Base-by-base conservation (phyloP, 176 grass and related monocot species). In the Oryza rufipogon region DNA sequence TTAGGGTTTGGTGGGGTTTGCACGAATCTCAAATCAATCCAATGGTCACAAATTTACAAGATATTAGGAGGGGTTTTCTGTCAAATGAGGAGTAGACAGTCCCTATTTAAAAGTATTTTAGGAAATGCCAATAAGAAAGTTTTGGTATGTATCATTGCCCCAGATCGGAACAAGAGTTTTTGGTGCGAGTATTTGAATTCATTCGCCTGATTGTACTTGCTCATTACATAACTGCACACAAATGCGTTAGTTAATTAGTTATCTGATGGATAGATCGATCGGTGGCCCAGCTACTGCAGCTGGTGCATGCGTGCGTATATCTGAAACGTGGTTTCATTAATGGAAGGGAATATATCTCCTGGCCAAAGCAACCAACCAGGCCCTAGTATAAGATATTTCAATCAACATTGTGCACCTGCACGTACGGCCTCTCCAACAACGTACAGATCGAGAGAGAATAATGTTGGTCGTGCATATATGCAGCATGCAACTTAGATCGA, bases 401-500 rank as follows among this genome's bases (percentile, higher is more conserved):
- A 48, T 32, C 23, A 0, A 30, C n/a, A 48, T 8, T 63, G 20
- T 63, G 19, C 23, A 58, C 77, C 41, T 63, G 68, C 34, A 72
- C 30, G 30, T 32, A 32, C 68, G 51, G 67, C 47, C 47, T 22
- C 47, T 11, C 49, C 49, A 2, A 3, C 4, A 13, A 72, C 42
- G 32, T n/a, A 68, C 32, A 15, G 13, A 28, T 26, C 22, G 12
- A 60, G 34, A 63, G 14, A 58, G 61, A 17, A 83, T 70, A 73
- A 82, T 73, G 52, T 65, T 63, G 52, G 20, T 56, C 23, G 14
- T 66, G 70, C 51, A 52, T 64, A 22, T n/a, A 44, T 60, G 56
- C 51, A 45, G 56, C 51, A 45, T 70, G 49, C 49, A 17, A 6
- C 4, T 73, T 13, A 22, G 32, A 23, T 30, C 16, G 14, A 82